A percentile compares a stretch with the other conserved stretches of the same genome.
Evolutionary conservation across 106 monocot genomes (phyloP).

Genomic region (Acorus gramineus): DNA sequence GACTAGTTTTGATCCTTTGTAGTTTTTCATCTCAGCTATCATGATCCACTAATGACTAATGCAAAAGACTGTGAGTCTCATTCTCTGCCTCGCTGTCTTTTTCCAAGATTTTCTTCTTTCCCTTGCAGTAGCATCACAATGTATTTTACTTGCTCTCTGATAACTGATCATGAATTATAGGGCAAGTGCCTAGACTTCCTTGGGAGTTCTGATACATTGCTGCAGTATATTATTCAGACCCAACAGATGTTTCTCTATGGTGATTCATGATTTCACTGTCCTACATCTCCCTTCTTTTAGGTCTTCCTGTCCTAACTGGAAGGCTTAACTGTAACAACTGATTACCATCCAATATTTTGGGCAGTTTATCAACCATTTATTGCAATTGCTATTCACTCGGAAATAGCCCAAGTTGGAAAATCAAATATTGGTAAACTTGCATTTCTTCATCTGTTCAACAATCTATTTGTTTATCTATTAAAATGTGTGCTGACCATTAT

Average conservation of each 20-base stretch:
- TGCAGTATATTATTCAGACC: slow-evolving; percentile 50
- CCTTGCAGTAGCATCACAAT: background rate
- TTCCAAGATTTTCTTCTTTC: slow-evolving; percentile 1
- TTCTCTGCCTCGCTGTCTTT: slow-evolving; percentile 2
- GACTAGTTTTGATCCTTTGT: no score
- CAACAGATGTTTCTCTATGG: slow-evolving; percentile 83
- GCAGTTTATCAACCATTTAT: slow-evolving; percentile 74
- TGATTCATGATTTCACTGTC: slow-evolving; percentile 11
- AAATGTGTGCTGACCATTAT: no score
- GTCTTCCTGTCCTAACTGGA: no score
- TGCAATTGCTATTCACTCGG: slow-evolving; percentile 40
- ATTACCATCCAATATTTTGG: background rate
- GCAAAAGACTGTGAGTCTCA: slow-evolving; percentile 71
- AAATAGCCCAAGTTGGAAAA: slow-evolving; percentile 70
- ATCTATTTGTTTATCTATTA: no score
- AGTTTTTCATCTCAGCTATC: slow-evolving; percentile 61
- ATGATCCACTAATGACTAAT: slow-evolving; percentile 84
- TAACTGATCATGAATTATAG: slow-evolving; percentile 24
- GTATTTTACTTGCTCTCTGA: slow-evolving; percentile 3
- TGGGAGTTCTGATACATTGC: slow-evolving; percentile 64
- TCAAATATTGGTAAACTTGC: slow-evolving; percentile 69
- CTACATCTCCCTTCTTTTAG: background rate
- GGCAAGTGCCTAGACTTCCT: slow-evolving; percentile 63
- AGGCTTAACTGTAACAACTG: no score
- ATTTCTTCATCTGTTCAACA: background rate